Base-by-base conservation (phyloP, 192 early-diverging fungal species). In the Allomyces javanicus region DNA sequence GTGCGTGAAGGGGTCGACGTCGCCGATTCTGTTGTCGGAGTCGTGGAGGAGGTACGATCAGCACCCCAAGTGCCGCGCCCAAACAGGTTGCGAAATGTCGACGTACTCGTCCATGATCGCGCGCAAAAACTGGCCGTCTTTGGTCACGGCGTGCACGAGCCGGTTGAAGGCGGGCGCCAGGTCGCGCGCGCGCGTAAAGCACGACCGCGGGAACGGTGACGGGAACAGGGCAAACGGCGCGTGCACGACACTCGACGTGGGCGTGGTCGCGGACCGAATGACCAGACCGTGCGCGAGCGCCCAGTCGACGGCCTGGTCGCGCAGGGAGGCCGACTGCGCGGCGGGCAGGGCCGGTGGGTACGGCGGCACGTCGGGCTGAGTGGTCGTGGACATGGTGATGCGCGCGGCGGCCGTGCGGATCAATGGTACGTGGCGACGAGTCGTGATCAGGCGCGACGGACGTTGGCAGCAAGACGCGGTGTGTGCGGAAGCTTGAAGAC, bases 161-260 rank as follows among this genome's bases (percentile, higher is more conserved):
- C 68, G 58, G 74, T 93, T 96, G 68, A 87, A 89, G 0, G 85
- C 67, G 0, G 89, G 87, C 72, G 95, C 92, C 22, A 96, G 71
- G 9, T 72, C 63, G 50, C 83, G 67, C 5, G 91, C 95, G 43
- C 83, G 77, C 12, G 88, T 78, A 71, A 87, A 98, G 67, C 77
- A 77, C 22, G 64, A 66, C 27, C 76, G 74, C 10, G 93, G 93
- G 67, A 91, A 91, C 10, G 88, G 86, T 1, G 89, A 85, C 4
- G 95, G 95, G 62, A 86, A 88, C 24, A 98, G 79, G 0, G 92
- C 78, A 44, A 94, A 74, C 9, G 94, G 94, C 0, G 90, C 89
- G 65, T 92, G 91, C 33, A 83, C 83, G 24, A 88, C 78, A 11
- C 80, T 72, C 12, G 77, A 63, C 24, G 73, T 72, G 50, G 65